phyloP scores from a whole-genome alignment of 2,329 filamentous ascomycete genomes.

The Pseudogymnoascus sp. region DNA sequence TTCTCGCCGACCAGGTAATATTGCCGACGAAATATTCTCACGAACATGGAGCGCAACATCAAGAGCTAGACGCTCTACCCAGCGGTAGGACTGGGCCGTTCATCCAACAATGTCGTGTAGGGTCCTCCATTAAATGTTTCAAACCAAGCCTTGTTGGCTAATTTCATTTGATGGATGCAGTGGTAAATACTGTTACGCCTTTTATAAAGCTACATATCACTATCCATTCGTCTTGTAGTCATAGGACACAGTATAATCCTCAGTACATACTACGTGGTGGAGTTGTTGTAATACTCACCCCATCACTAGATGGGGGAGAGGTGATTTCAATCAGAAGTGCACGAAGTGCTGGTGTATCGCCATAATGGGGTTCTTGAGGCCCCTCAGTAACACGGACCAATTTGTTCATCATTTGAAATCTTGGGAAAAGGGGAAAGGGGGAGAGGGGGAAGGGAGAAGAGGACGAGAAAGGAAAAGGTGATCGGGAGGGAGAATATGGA shows the following conservation, averaged over 20 bases:
- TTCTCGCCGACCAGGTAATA: not conserved
- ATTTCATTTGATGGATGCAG: not conserved
- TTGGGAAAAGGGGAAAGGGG: not conserved
- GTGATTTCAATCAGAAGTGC: conserved; percentile 6
- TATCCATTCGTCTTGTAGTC: not conserved
- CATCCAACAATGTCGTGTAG: not conserved
- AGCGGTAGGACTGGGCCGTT: not conserved
- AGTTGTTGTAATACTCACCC: not conserved
- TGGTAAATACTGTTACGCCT: not conserved
- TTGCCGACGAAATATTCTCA: not conserved
- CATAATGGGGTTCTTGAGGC: conserved; percentile 3
- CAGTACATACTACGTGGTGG: not conserved
- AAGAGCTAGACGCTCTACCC: not conserved
- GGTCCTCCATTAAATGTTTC: not conserved
- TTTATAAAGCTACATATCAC: too few relatives aligned
- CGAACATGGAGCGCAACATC: not conserved
- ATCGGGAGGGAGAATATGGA: not conserved
- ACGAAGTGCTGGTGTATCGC: conserved; percentile 7
- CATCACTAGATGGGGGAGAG: conserved; percentile 1
- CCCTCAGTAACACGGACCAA: conserved; percentile 5
- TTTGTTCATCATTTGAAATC: conserved; percentile 7
- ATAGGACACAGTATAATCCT: not conserved
- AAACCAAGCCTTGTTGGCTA: not conserved
- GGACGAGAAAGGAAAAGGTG: not conserved
- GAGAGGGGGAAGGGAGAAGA: not conserved